Evolutionary conservation across 2,329 filamentous ascomycete genomes (phyloP).

Genomic region (Aureobasidium sp.): DNA sequence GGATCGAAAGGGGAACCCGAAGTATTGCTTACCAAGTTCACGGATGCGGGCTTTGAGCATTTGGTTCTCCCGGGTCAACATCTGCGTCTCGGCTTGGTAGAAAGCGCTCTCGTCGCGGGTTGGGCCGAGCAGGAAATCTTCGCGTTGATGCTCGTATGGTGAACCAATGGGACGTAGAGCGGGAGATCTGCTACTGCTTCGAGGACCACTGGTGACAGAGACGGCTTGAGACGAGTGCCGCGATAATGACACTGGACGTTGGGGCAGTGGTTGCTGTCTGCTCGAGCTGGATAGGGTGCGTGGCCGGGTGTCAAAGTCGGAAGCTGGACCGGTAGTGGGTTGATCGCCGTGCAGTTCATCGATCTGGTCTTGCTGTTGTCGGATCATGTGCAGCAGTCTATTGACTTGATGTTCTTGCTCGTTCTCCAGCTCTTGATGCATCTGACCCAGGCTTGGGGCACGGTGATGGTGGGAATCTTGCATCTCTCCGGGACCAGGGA

Average conservation of each 20-base stretch:
- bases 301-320: constrained; percentile 8
- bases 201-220: constrained; percentile 22
- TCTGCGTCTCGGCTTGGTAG: constrained; percentile 76
- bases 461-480: constrained; percentile 50
- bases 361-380: constrained; percentile 64
- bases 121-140: constrained; percentile 54
- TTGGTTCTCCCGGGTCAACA: constrained; percentile 69
- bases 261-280: constrained; percentile 9
- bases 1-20: too few relatives aligned
- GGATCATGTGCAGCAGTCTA: constrained; percentile 67
- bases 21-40: constrained; percentile 53
- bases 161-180: constrained; percentile 46
- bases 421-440: constrained; percentile 70
- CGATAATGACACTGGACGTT: constrained; percentile 28
- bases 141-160: constrained; percentile 34
- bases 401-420: constrained; percentile 77
- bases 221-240: constrained; percentile 34
- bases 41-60: constrained; percentile 69
- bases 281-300: constrained; percentile 24
- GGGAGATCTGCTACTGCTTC: constrained; percentile 34
- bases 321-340: constrained; percentile 28
- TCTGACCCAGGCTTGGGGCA: constrained; percentile 63
- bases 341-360: constrained; percentile 43
- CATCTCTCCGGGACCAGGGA: constrained; percentile 63
- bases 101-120: constrained; percentile 65